A percentile compares a stretch with the other conserved stretches of the same genome.
Conservation (phyloP, 179 eudicot genomes). For the Amaranthus tricolor region DNA sequence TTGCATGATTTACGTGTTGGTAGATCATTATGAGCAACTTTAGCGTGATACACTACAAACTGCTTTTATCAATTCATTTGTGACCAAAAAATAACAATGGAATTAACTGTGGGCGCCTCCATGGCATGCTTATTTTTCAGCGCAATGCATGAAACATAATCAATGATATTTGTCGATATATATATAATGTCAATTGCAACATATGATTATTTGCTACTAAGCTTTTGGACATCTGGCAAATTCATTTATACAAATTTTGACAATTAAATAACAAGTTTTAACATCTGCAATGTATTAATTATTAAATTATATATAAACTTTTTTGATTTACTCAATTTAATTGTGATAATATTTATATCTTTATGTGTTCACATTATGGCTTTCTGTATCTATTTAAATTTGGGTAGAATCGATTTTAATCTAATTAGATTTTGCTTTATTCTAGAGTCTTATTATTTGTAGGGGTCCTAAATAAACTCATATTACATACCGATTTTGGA, state of each 20-base stretch:
- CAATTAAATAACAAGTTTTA: too few relatives aligned
- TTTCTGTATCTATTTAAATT: too few relatives aligned
- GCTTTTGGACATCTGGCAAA: neutral
- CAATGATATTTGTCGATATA: constrained; percentile 14
- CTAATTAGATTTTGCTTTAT: too few relatives aligned
- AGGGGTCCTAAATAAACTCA: too few relatives aligned
- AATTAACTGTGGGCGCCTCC: constrained; percentile 6
- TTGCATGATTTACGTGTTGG: constrained; percentile 6
- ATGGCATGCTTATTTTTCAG: constrained; percentile 29
- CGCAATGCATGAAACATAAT: neutral
- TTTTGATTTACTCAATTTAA: too few relatives aligned
- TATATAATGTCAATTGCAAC: neutral
- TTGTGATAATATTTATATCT: too few relatives aligned
- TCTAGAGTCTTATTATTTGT: too few relatives aligned
- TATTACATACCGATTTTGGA: too few relatives aligned
- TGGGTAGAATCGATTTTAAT: too few relatives aligned
- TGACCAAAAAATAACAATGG: neutral
- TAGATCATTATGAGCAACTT: constrained; percentile 24
- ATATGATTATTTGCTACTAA: constrained; percentile 1
- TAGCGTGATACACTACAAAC: constrained; percentile 31
- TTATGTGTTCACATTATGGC: too few relatives aligned
- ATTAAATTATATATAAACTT: too few relatives aligned
- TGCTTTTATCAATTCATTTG: constrained; percentile 14
- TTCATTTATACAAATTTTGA: neutral
- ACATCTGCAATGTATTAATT: too few relatives aligned